Conservation (phyloP, 768 basidiomycete genomes). For the Rhodotorula paludigena region DNA sequence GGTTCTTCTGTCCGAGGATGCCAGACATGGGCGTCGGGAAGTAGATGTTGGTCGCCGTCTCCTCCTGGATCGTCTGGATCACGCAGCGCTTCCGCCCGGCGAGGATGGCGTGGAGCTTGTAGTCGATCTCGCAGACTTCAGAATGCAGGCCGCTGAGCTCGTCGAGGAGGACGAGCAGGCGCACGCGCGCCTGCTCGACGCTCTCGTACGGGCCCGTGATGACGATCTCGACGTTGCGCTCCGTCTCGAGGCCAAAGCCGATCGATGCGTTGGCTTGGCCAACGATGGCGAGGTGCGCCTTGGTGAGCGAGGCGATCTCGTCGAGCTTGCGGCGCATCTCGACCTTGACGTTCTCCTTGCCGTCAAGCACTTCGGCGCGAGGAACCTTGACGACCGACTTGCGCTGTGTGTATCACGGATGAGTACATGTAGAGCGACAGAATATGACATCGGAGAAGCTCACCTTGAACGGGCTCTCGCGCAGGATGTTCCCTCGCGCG, state of each 20-base stretch:
- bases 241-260: constrained; percentile 87
- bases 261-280: constrained; percentile 67
- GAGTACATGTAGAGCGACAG: background rate
- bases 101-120: constrained; percentile 84
- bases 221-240: constrained; percentile 86
- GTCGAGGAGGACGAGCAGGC: constrained; percentile 86
- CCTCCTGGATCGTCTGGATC: constrained; percentile 89
- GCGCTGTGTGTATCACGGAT: constrained; percentile 52
- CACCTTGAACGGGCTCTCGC: constrained; percentile 75
- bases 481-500: constrained; percentile 78
- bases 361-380: constrained; percentile 87
- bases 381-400: constrained; percentile 82
- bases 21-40: constrained; percentile 84
- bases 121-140: constrained; percentile 87
- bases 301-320: constrained; percentile 86
- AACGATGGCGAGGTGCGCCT: constrained; percentile 87
- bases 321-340: constrained; percentile 55
- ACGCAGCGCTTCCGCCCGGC: constrained; percentile 80
- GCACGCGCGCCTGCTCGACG: constrained; percentile 84
- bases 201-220: constrained; percentile 79
- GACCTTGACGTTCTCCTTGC: constrained; percentile 46
- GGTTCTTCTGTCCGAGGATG: constrained; percentile 57
- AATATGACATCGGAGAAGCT: background rate
- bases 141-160: constrained; percentile 87
- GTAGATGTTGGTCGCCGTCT: constrained; percentile 95